Conservation (phyloP, 2,329 filamentous ascomycete species). For the Pseudopithomyces chartarum region DNA sequence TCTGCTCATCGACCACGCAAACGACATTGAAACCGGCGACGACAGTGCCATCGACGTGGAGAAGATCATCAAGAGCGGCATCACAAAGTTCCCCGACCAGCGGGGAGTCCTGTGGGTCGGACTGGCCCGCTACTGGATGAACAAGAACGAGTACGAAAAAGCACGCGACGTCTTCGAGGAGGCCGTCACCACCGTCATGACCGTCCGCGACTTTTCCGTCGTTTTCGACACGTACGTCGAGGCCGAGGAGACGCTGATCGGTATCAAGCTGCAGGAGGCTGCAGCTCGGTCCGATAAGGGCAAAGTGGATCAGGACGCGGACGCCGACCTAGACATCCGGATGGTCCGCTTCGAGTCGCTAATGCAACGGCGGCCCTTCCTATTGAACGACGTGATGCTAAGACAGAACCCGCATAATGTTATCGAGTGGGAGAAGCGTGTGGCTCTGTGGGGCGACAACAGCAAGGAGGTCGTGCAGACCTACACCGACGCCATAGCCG, state of each 20-base stretch:
- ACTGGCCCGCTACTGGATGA: constrained; percentile 95
- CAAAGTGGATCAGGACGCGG: constrained; percentile 77
- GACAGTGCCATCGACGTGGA: constrained; percentile 89
- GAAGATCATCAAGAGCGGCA: constrained; percentile 88
- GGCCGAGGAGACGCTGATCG: constrained; percentile 95
- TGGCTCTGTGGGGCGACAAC: constrained; percentile 95
- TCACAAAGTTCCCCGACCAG: constrained; percentile 89
- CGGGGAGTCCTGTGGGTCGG: constrained; percentile 94
- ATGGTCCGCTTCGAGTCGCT: constrained; percentile 98
- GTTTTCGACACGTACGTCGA: constrained; percentile 97
- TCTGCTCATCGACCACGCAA: constrained; percentile 86
- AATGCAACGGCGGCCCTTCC: constrained; percentile 94
- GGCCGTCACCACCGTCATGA: constrained; percentile 97
- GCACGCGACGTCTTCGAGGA: constrained; percentile 95
- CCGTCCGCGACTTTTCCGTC: constrained; percentile 93
- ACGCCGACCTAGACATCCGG: constrained; percentile 92
- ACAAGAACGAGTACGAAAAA: constrained; percentile 87
- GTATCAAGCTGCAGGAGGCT: constrained; percentile 86
- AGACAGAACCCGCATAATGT: constrained; percentile 97
- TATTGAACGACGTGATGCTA: constrained; percentile 93
- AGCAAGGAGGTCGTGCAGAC: constrained; percentile 89
- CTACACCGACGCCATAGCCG: constrained; percentile 90
- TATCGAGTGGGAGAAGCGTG: constrained; percentile 93
- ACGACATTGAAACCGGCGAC: constrained; percentile 78
- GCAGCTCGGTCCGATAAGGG: constrained; percentile 79